Base-by-base conservation (phyloP, 1,284 basidiomycete species). In the Fomitopsis betulina region DNA sequence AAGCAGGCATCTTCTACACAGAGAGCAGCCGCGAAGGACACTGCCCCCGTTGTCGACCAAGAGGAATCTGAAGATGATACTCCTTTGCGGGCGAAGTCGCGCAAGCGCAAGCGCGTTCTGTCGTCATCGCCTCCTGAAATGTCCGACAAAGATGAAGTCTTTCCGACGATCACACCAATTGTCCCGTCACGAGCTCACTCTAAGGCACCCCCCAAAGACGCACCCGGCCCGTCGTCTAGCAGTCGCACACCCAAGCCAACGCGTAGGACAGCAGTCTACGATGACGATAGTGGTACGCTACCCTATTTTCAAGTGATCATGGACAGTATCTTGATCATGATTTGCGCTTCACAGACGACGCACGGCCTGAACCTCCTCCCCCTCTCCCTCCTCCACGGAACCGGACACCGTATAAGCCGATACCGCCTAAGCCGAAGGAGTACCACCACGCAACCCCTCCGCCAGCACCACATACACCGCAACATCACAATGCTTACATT, bases 21-120 rank as follows among this genome's bases (percentile, higher is more conserved):
- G 30, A 25, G 39, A 23, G 23, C 54, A 53, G 9, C 40, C 57
- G 43, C 27, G 62, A 53, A 47, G 64, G 37, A 53, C 67, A n/a
- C 12, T 12, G 19, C 32, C 37, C 17, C 21, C 50, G 23, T 23
- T 27, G 32, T 17, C n/a, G 25, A 37, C 21, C 33, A 51, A 33
- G 17, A 30, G 52, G 52, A 56, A 4, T 56, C 55, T 27, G 55
- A 39, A 25, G 32, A 35, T 19, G 37, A 53, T 2, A 40, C 47
- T 23, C 39, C 47, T 10, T 52, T 57, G 2, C 58, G 61, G 19
- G 17, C 54, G 15, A 56, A 54, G 35, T 45, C 53, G 5, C 60
- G 55, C n/a, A 70, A 70, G 53, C 67, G 68, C 30, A 63, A 65
- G 32, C 64, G 67, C 25, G 60, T 67, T 32, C 55, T 65, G 30